Evolutionary conservation across 2,329 filamentous ascomycete genomes (phyloP), one percentile per base, ranked within the genome.

Genomic region (Myriangium duriaei): DNA sequence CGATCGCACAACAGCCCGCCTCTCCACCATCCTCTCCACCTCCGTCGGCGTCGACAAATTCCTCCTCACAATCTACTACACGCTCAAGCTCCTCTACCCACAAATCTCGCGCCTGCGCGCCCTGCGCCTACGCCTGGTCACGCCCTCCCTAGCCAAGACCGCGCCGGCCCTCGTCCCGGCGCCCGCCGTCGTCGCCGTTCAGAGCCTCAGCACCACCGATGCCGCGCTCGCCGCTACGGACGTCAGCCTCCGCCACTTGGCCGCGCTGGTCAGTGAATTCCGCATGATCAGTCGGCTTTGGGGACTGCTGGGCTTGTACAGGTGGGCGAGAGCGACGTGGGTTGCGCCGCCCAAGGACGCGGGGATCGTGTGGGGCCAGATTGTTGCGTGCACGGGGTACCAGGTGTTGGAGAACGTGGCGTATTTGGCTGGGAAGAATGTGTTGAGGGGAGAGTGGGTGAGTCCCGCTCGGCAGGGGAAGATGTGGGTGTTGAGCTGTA

Each of bases 351-450:
- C 55, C 2, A 49, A 57, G 4, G 72, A 72, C 49, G 54, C 51
- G 2, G 15, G 10, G 16, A 47, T 62, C 32, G 60, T 67, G 45
- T 79, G 76, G 58, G 63, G 71, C 5, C 81, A 91, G 57, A 72
- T 94, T 13, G 46, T 68, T 9, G 68, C 74, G 9, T 81, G 81
- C 56, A 60, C 80, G 7, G 55, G 64, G 7, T 93, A 81, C 64
- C 86, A 95, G 60, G 62, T 73, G 1, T 68, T 88, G 29, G 91
- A 98, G 65, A 95, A 94, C 61, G 69, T 72, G 28, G 81, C 81
- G 11, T 93, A 81, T 63, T 69, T 96, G 26, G 69, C 76, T 3
- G 66, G 68, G 43, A 86, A 86, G 57, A 78, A 79, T 13, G 72
- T 92, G 3, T 54, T 94, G 18, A 47, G 43, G 6, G 59, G 61